These are phyloP conservation scores for Ophiocordyceps camponoti-rufipedis DNA, from an alignment of 2,329 filamentous ascomycete genomes.

Conservation along the genomic window DNA sequence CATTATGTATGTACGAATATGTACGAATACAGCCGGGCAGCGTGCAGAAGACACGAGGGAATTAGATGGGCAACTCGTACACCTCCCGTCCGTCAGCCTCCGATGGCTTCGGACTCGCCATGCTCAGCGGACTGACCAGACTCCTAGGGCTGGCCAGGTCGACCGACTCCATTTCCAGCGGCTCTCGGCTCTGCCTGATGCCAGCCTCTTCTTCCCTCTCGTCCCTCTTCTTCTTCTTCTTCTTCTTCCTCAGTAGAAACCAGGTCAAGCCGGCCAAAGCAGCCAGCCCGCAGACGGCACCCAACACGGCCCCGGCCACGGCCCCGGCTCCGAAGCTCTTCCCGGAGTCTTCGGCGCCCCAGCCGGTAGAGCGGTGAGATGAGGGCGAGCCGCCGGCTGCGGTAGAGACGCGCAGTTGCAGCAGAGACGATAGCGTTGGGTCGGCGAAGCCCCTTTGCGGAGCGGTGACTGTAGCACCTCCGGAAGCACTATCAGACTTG, in stretches of 20 bases:
- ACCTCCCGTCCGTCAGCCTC: background rate
- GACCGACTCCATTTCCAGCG: background rate
- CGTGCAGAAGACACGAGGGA: too few species aligned
- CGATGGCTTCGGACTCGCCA: background rate
- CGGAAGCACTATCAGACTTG: background rate
- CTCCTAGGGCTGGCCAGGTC: background rate
- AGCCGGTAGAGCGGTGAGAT: background rate
- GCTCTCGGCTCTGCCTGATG: background rate
- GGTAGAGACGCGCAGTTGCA: background rate
- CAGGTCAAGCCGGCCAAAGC: background rate
- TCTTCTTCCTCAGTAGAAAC: background rate
- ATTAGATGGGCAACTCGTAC: background rate
- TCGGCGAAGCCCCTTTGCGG: background rate
- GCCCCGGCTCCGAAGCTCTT: background rate
- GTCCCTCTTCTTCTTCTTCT: too few species aligned
- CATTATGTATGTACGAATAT: too few species aligned
- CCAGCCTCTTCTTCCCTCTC: background rate
- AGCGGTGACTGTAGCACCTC: background rate
- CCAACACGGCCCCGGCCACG: background rate
- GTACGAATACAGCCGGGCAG: too few species aligned
- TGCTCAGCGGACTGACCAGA: background rate
- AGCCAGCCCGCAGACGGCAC: background rate
- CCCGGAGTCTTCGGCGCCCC: background rate
- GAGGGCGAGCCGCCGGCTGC: background rate
- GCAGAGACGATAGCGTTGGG: background rate